Conservation (phyloP, 495 filamentous ascomycete genomes). For the Aspergillus heteromorphus region DNA sequence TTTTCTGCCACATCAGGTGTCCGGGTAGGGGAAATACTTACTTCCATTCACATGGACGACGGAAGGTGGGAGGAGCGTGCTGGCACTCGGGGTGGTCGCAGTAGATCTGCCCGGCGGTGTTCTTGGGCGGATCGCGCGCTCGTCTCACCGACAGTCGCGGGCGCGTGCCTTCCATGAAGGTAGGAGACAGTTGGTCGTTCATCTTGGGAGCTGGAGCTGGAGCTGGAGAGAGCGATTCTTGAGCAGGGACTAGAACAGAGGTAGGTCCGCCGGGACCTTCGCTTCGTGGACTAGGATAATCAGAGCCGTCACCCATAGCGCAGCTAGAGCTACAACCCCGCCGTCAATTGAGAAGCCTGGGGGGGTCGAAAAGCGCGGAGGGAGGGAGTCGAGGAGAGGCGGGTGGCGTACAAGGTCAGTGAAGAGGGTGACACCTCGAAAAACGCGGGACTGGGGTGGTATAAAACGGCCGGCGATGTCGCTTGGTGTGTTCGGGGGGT, state of each 20-base stretch:
- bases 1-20: too few species aligned
- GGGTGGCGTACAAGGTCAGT: neutral
- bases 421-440: neutral
- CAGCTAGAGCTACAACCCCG: conserved; percentile 21
- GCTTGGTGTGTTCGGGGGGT: conserved; percentile 8
- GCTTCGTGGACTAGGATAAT: conserved; percentile 49
- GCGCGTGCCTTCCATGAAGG: conserved; percentile 38
- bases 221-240: conserved; percentile 28
- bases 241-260: conserved; percentile 35
- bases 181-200: conserved; percentile 33
- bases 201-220: conserved; percentile 32
- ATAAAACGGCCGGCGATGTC: conserved; percentile 12
- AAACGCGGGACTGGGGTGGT: conserved; percentile 6
- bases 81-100: conserved; percentile 62
- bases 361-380: neutral
- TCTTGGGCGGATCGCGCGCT: conserved; percentile 55
- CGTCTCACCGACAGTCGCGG: conserved; percentile 43
- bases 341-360: conserved; percentile 25
- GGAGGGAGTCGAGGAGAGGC: neutral
- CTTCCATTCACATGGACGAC: conserved; percentile 89
- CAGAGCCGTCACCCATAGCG: conserved; percentile 48
- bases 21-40: too few species aligned
- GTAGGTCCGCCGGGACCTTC: conserved; percentile 40
- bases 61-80: conserved; percentile 54
- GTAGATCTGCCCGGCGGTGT: conserved; percentile 60